These are phyloP conservation scores for Isoetes taiwanensis DNA, from an alignment of 75 land plant genomes.

Conservation along the genomic window DNA sequence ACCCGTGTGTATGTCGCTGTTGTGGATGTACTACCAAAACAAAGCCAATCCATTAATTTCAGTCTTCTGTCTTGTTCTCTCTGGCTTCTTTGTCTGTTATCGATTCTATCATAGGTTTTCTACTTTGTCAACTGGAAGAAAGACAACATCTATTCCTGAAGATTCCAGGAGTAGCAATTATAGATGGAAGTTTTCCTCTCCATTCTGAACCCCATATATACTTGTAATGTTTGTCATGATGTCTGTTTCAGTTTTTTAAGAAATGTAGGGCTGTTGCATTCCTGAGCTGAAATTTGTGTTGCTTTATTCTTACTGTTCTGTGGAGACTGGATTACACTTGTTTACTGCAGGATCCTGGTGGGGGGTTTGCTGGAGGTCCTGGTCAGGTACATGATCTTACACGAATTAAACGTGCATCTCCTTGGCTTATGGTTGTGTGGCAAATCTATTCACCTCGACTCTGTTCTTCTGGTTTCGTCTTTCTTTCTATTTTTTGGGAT, in stretches of 20 bases:
- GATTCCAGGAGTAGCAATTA: too few species aligned
- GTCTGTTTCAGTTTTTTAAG: not conserved
- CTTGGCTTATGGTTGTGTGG: not conserved
- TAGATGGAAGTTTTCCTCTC: not conserved
- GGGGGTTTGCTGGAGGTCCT: conserved; percentile 98
- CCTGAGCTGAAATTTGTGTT: not conserved
- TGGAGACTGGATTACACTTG: too few species aligned
- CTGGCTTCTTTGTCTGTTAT: too few species aligned
- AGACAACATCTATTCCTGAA: too few species aligned
- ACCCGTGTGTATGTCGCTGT: too few species aligned
- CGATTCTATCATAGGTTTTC: too few species aligned
- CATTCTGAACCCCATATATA: not conserved
- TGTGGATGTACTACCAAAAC: too few species aligned
- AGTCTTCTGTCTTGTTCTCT: too few species aligned
- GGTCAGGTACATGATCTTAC: conserved; percentile 63
- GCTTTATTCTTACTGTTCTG: not conserved
- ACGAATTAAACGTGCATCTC: too few species aligned
- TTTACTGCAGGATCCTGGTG: conserved; percentile 67
- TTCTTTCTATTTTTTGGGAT: not conserved
- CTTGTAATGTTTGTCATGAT: conserved; percentile 1
- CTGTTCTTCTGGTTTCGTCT: not conserved
- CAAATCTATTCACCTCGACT: not conserved
- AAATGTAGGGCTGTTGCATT: not conserved
- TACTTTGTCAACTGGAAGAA: too few species aligned
- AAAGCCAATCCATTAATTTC: too few species aligned